A percentile compares a stretch with the other conserved stretches of the same genome.
Evolutionary conservation across 73 alveolate genomes (phyloP).

Genomic region (Tetrahymena elliotti): DNA sequence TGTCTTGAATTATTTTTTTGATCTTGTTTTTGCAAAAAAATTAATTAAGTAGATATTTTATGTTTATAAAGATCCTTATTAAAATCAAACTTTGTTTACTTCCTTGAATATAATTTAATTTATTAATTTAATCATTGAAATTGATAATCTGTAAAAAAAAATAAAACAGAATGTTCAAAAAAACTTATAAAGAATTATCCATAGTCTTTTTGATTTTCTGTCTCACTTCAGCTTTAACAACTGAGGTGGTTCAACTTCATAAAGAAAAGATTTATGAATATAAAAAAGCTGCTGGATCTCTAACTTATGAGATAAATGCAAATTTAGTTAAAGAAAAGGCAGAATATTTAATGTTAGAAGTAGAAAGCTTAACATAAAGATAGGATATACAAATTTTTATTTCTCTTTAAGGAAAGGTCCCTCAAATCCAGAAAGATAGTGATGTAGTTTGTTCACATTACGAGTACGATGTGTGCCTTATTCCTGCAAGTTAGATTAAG

Average conservation of each 20-base stretch:
- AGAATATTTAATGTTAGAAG: neutral
- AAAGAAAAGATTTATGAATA: neutral
- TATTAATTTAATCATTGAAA: too few species aligned
- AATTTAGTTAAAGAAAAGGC: neutral
- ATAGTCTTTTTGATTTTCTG: neutral
- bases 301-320: neutral
- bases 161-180: neutral
- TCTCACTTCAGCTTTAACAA: neutral
- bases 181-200: neutral
- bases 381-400: neutral
- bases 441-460: neutral
- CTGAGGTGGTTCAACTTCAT: neutral
- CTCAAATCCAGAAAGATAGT: neutral
- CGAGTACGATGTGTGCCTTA: neutral
- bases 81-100: neutral
- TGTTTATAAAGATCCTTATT: neutral
- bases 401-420: neutral
- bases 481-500: neutral
- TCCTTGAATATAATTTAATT: too few species aligned
- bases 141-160: neutral
- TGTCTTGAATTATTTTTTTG: neutral
- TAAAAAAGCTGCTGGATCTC: neutral
- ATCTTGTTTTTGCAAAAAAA: neutral
- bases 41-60: neutral
- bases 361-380: neutral